Conservation (phyloP, 1,139 yeast genomes). For the Sugiyamaella pinicola region DNA sequence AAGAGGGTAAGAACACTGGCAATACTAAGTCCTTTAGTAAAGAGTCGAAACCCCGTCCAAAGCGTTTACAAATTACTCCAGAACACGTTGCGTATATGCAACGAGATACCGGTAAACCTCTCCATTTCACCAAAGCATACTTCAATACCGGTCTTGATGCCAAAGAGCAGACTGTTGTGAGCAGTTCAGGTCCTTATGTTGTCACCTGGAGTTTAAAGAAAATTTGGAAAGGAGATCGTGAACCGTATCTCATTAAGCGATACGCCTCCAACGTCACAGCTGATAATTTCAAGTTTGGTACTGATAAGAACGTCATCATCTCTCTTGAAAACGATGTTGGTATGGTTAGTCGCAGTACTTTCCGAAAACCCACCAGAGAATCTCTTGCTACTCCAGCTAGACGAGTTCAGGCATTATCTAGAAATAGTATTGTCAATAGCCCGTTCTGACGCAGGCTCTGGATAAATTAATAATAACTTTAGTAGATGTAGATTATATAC, state of each 20-base stretch:
- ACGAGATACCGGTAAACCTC: slow-evolving; percentile 52
- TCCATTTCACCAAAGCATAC: slow-evolving; percentile 69
- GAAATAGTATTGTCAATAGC: slow-evolving; percentile 40
- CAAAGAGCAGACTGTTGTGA: slow-evolving; percentile 69
- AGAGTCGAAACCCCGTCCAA: slow-evolving; percentile 69
- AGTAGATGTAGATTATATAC: not conserved
- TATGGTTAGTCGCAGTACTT: slow-evolving; percentile 58
- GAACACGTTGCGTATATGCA: slow-evolving; percentile 71
- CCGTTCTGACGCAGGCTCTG: slow-evolving; percentile 32
- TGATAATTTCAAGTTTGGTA: slow-evolving; percentile 76
- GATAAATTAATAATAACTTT: not conserved
- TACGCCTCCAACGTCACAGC: slow-evolving; percentile 68
- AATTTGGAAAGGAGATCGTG: slow-evolving; percentile 55
- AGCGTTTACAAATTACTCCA: slow-evolving; percentile 65
- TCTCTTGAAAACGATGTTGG: slow-evolving; percentile 73
- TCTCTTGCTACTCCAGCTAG: slow-evolving; percentile 44
- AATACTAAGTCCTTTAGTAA: slow-evolving; percentile 60
- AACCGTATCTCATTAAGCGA: slow-evolving; percentile 64
- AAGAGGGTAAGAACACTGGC: slow-evolving; percentile 63
- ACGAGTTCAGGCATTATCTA: slow-evolving; percentile 35
- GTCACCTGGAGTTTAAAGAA: slow-evolving; percentile 77
- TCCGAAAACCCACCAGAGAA: slow-evolving; percentile 58
- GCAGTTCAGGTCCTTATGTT: slow-evolving; percentile 80
- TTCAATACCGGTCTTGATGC: slow-evolving; percentile 69
- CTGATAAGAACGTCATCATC: slow-evolving; percentile 68